Evolutionary conservation across 1,284 basidiomycete genomes (phyloP), one percentile per base, ranked within the genome.

Genomic region (Trichosporon coremiiforme): DNA sequence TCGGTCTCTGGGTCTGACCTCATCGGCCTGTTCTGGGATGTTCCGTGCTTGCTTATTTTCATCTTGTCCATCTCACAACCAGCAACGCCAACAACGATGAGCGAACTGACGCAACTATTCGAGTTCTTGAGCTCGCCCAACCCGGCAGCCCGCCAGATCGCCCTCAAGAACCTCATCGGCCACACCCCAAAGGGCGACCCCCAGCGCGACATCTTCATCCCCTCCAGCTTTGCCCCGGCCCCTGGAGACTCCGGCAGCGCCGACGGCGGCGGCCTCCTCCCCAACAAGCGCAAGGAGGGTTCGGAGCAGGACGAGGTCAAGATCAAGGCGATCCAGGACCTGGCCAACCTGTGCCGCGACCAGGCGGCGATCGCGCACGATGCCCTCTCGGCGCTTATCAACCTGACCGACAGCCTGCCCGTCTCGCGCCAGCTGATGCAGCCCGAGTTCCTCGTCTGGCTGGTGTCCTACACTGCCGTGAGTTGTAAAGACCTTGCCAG

Each of bases 321-420:
- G 73, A 78, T 91, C 63, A 88, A 81, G 73, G 80, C 75, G 31
- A 45, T 84, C 60, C 79, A 75, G 65, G 92, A 94, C 84, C 80
- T 97, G 71, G 94, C 95, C 80, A 80, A 90, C 0, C 84, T 97
- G 64, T 96, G 94, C 82, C 85, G 91, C 75, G 95, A 97, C 82
- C 92, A 94, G 79, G 86, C 91, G 66, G 92, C 92, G 68, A 90
- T 95, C 64, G 93, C 96, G 0, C 96, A 99, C 80, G 94, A 98
- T 85, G 96, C 96, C 0, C 92, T 98, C 81, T 90, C 91, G 74
- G 94, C 94, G 3, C 86, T 99, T 47, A 90, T 99, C 82, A 99
- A 99, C 84, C 87, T 99, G 53, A 92, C 94, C 0, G 95, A 97
- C 84, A 91, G 91, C 64, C 86, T 91, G 0, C 83, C 90, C 13